Percentiles rank a stretch among this genome's conserved stretches.
Evolutionary conservation across 2,329 filamentous ascomycete genomes (phyloP).

Genomic region (Aspergillus caelatus): DNA sequence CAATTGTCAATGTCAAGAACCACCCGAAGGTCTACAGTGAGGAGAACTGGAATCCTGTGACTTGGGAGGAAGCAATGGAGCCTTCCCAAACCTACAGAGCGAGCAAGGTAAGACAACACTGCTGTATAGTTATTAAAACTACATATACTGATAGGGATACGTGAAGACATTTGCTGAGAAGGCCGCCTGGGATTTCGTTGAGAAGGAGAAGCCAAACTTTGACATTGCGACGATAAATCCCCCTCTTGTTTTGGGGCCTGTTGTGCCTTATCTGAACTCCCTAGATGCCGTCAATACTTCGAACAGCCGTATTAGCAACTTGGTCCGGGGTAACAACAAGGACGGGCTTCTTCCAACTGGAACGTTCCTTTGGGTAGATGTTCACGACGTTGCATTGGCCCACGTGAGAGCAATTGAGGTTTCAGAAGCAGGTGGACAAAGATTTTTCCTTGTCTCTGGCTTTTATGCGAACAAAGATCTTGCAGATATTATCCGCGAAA

Average conservation of each 20-base stretch:
- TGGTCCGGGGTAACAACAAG: slow-evolving; percentile 65
- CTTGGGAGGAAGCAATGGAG: slow-evolving; percentile 43
- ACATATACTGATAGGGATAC: slow-evolving; percentile 13
- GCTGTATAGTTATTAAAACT: not conserved
- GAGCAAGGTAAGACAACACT: slow-evolving; percentile 52
- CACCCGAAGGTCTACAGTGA: slow-evolving; percentile 42
- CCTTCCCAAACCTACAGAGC: slow-evolving; percentile 47
- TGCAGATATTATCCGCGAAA: slow-evolving; percentile 45
- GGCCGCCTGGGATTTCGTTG: slow-evolving; percentile 67
- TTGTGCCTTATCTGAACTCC: slow-evolving; percentile 65
- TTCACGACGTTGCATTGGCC: slow-evolving; percentile 52
- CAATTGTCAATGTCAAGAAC: slow-evolving; percentile 56
- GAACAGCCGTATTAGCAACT: slow-evolving; percentile 66
- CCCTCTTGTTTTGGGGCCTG: slow-evolving; percentile 65
- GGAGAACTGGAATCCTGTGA: slow-evolving; percentile 48
- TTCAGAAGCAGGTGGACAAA: slow-evolving; percentile 47
- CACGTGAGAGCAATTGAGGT: slow-evolving; percentile 52
- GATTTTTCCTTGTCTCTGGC: slow-evolving; percentile 49
- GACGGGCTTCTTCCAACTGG: slow-evolving; percentile 60
- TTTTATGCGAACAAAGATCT: slow-evolving; percentile 47
- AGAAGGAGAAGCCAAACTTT: slow-evolving; percentile 60
- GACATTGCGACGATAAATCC: slow-evolving; percentile 64
- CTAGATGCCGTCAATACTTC: slow-evolving; percentile 72
- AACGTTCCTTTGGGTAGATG: slow-evolving; percentile 61
- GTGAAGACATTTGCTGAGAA: slow-evolving; percentile 62